Evolutionary conservation across 2,329 filamentous ascomycete species (phyloP), one percentile per base, ranked within the genome.

Genomic region (Fonsecaea nubica): DNA sequence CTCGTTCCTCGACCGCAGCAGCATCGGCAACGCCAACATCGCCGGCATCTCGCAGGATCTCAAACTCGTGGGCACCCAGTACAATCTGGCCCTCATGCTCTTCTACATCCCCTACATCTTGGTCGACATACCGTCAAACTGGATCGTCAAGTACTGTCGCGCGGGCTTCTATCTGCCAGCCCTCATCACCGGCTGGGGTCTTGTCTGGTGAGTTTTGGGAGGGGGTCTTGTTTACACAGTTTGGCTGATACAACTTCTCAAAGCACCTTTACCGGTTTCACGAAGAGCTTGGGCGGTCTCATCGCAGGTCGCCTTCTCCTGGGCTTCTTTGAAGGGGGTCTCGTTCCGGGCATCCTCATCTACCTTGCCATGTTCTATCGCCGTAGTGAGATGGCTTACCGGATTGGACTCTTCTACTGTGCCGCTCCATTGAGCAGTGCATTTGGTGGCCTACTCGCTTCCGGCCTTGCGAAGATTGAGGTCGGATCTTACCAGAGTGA

Each of bases 21-120:
- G 91, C 74, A 87, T 91, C 40, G 89, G 89, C 40, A 91, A 91
- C 72, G 89, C 89, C 21, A 86, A 87, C 66, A 86, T 90, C 8
- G 82, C 89, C 63, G 85, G 86, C 0, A 80, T 91, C n/a, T 85
- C 89, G 70, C 69, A 78, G 0, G 85, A 88, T 72, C 75, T 89
- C 21, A 61, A 62, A 3, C 40, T 65, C 6, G 18, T 40, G 12
- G 48, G 58, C 15, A 48, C 25, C 13, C 18, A 56, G 36, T 65
- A 53, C 58, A 65, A 65, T 30, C 30, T 62, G 7, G 58, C 58
- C 4, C 48, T 65, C n/a, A 45, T 62, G 42, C 18, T 64, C 7
- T 69, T 69, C 57, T 69, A 57, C 52, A 58, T 69, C 32, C 60
- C 64, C n/a, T 69, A 69, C 56, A 64, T 67, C 45, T 45, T 66